Evolutionary conservation across 169 alveolate genomes (phyloP), one percentile per base, ranked within the genome.

Genomic region (Eimeria maxima): DNA sequence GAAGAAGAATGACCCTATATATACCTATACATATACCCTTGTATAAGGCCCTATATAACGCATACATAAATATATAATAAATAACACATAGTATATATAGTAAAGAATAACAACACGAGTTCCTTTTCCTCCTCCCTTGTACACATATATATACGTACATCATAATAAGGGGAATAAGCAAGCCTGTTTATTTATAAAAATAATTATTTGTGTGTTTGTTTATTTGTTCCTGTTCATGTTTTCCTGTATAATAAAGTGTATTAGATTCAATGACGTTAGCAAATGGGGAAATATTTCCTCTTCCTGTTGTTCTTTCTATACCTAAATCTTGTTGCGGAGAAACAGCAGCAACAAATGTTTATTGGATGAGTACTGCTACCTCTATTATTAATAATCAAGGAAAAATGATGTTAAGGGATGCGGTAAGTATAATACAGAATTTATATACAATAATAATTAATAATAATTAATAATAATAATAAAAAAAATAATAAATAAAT

Each of bases 241-340:
- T 29, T 13, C 45, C 1, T 38, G 33, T 67, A 3, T 50, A 24
- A 53, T 18, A 47, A 50, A 93, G 97, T 53, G 97, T 96, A 20
- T 69, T 96, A 65, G 29, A 53, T 27, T 55, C 87, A 14, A 95
- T 95, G 96, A 78, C 96, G 16, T 91, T 96, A 45, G 18, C 74
- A 22, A 94, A 57, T 50, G 97, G 97, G 22, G 96, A 90, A 27
- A 74, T 96, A 6, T 96, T 96, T 60, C 94, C 97, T 6, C 24
- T 96, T 53, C 97, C 97, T 11, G 57, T 96, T 24, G 96, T 96
- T 38, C 95, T 95, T 24, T 95, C 96, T 1, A 96, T 96, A 3
- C 95, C 96, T 22, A 94, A 96, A 57, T 2, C 92, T 20, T 84
- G 92, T 67, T 84, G 92, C 78, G 92, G 92, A 5, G 92, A 84